Percentiles rank a stretch among this genome's conserved stretches.
phyloP scores from a whole-genome alignment of 257 asterid species.

The Solanum corneliomulleri region DNA sequence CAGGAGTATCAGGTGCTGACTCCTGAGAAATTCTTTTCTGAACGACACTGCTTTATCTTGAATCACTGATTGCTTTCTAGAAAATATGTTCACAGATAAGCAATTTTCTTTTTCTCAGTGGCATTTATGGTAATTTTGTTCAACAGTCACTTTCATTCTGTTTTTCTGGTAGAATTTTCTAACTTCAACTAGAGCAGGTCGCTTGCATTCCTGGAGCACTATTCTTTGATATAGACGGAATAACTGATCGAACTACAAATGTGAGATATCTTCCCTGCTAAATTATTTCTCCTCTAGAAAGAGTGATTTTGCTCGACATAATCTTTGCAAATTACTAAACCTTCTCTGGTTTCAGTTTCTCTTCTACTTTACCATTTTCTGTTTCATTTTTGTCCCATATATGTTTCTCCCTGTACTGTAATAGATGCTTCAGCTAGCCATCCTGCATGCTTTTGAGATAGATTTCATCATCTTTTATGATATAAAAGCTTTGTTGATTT shows the following conservation, averaged over 20 bases:
- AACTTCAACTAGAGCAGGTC: constrained; percentile 35
- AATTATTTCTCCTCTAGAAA: background rate
- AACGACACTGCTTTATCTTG: background rate
- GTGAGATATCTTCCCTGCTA: constrained; percentile 29
- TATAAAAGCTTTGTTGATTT: constrained; percentile 7
- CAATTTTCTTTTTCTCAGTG: background rate
- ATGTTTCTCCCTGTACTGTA: background rate
- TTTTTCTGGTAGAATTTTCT: background rate
- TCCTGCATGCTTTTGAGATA: background rate
- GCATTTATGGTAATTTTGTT: background rate
- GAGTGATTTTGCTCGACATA: background rate
- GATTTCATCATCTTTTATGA: background rate
- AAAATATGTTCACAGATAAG: background rate
- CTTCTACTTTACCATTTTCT: background rate
- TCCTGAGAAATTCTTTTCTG: background rate
- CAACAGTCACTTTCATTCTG: background rate
- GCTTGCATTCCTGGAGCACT: constrained; percentile 96
- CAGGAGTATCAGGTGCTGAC: constrained; percentile 85
- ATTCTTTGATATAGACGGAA: constrained; percentile 82
- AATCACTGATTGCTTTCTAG: background rate
- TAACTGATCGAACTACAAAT: constrained; percentile 64
- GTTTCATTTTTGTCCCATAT: background rate
- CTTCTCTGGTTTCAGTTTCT: background rate
- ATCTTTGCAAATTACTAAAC: background rate
- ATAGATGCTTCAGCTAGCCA: background rate